Evolutionary conservation across 1,284 basidiomycete genomes (phyloP).

Genomic region (Puccinia horiana): DNA sequence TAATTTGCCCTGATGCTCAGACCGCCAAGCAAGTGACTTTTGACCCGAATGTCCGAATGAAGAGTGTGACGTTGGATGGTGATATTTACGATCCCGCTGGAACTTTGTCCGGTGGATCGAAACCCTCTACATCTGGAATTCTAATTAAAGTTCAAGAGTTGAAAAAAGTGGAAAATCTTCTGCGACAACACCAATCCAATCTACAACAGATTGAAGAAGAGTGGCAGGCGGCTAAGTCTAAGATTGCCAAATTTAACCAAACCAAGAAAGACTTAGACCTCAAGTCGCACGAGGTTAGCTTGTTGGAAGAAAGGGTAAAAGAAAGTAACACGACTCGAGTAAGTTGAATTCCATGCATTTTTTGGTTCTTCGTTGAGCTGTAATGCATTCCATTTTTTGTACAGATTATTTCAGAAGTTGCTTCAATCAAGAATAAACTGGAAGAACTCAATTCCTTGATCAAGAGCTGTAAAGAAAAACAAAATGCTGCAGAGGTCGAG

Average conservation of each 20-base stretch:
- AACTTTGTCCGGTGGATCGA: constrained; percentile 86
- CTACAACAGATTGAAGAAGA: constrained; percentile 67
- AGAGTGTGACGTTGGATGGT: constrained; percentile 88
- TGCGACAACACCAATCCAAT: constrained; percentile 64
- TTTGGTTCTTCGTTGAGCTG: background rate
- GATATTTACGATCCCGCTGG: constrained; percentile 97
- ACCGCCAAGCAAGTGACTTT: constrained; percentile 90
- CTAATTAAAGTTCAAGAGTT: constrained; percentile 85
- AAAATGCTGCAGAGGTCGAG: constrained; percentile 74
- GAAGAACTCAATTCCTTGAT: constrained; percentile 69
- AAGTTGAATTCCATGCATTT: constrained; percentile 54
- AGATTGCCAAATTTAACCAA: constrained; percentile 71
- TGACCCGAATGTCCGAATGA: constrained; percentile 70
- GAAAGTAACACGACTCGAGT: constrained; percentile 87
- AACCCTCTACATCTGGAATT: constrained; percentile 73
- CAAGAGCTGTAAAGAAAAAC: constrained; percentile 71
- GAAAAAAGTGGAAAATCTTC: constrained; percentile 66
- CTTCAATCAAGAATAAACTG: constrained; percentile 70
- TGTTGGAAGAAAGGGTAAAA: constrained; percentile 81
- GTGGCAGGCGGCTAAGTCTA: constrained; percentile 65
- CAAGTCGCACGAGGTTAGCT: constrained; percentile 78
- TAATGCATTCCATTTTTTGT: constrained; percentile 14
- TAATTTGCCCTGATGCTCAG: constrained; percentile 86
- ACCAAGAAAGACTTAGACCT: constrained; percentile 76
- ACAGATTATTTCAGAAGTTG: constrained; percentile 79